Evolutionary conservation across 2,329 filamentous ascomycete species (phyloP).

Genomic region (Basipetospora sp.): DNA sequence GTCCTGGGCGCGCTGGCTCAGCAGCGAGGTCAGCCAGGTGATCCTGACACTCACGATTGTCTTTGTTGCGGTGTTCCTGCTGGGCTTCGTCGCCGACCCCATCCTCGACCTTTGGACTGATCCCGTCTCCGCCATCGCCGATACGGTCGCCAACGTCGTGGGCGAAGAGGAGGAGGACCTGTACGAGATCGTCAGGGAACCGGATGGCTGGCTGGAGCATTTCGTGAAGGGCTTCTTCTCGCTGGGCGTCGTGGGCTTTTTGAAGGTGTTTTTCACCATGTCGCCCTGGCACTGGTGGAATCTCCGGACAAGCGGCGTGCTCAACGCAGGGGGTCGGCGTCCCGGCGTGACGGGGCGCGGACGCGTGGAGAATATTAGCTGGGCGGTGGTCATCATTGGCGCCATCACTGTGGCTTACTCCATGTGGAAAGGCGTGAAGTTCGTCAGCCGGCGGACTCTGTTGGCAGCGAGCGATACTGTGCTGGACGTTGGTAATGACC

Average conservation of each 20-base stretch:
- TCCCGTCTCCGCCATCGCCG: slow-evolving; percentile 48
- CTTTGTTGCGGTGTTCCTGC: slow-evolving; percentile 55
- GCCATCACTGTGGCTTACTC: slow-evolving; percentile 68
- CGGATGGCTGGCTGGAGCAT: slow-evolving; percentile 60
- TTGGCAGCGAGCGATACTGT: slow-evolving; percentile 66
- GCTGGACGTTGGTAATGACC: slow-evolving; percentile 58
- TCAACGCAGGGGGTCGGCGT: slow-evolving; percentile 35
- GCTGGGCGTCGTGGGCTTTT: slow-evolving; percentile 69
- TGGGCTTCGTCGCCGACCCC: slow-evolving; percentile 86
- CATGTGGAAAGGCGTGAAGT: slow-evolving; percentile 68
- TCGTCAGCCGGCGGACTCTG: slow-evolving; percentile 57
- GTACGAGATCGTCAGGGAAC: slow-evolving; percentile 27
- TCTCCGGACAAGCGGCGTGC: slow-evolving; percentile 43
- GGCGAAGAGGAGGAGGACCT: slow-evolving; percentile 24
- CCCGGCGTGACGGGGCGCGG: slow-evolving; percentile 56
- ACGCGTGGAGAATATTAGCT: slow-evolving; percentile 63
- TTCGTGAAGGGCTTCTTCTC: slow-evolving; percentile 84
- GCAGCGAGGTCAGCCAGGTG: slow-evolving; percentile 52
- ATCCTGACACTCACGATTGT: slow-evolving; percentile 59
- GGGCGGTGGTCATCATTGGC: slow-evolving; percentile 66
- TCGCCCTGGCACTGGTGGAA: slow-evolving; percentile 67
- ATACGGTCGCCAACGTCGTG: slow-evolving; percentile 27
- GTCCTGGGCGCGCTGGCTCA: slow-evolving; percentile 56
- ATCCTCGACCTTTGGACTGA: slow-evolving; percentile 82
- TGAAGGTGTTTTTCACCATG: slow-evolving; percentile 63